Conservation (phyloP, 257 asterid genomes). For the Misopates orontium region DNA sequence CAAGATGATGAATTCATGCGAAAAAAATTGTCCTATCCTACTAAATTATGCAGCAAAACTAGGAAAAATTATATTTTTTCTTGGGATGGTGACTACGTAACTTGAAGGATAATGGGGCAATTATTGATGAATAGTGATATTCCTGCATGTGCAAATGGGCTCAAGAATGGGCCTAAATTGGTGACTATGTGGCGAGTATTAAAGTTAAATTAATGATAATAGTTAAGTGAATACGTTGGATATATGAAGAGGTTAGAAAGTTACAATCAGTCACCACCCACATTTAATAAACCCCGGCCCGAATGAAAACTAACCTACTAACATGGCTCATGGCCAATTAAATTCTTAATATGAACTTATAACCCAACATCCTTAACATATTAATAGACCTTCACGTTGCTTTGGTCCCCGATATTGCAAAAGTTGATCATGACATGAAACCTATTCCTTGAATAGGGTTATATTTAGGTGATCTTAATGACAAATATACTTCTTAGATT, state of each 20-base stretch:
- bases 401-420: background rate
- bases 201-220: background rate
- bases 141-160: slow-evolving; percentile 45
- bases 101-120: slow-evolving; percentile 18
- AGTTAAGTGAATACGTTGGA: slow-evolving; percentile 30
- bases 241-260: slow-evolving; percentile 32
- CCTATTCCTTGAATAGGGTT: too few relatives aligned
- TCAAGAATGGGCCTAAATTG: slow-evolving; percentile 27
- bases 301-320: slow-evolving; percentile 19
- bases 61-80: background rate
- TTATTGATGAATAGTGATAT: slow-evolving; percentile 22
- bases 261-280: slow-evolving; percentile 31
- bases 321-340: background rate
- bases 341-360: background rate
- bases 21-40: slow-evolving; percentile 25
- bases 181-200: slow-evolving; percentile 24
- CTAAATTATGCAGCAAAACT: slow-evolving; percentile 18
- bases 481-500: too few relatives aligned
- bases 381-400: slow-evolving; percentile 10
- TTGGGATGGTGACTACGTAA: background rate
- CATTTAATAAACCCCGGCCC: slow-evolving; percentile 25
- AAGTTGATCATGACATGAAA: background rate
- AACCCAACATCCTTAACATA: slow-evolving; percentile 1
- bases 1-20: slow-evolving; percentile 23
- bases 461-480: too few relatives aligned